Conservation (phyloP, 176 grass and related monocot species). For the Carex kokanica region DNA sequence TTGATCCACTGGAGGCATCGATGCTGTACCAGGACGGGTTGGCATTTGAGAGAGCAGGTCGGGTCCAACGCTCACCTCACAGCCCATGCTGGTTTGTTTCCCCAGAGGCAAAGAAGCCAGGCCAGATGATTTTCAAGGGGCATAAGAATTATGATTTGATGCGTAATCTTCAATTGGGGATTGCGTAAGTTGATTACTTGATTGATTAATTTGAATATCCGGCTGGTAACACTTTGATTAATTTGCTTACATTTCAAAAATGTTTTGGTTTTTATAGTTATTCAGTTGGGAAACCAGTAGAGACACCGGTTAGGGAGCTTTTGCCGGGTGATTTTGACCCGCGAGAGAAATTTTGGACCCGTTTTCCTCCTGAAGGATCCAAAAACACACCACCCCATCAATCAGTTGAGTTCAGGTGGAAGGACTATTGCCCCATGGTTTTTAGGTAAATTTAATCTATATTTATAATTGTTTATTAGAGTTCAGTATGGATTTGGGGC, state of each 20-base stretch:
- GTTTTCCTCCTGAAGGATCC: slow-evolving; percentile 69
- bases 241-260: not conserved
- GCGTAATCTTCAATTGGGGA: slow-evolving; percentile 87
- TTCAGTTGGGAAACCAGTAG: slow-evolving; percentile 62
- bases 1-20: slow-evolving; percentile 77
- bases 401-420: slow-evolving; percentile 65
- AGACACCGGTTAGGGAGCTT: slow-evolving; percentile 43
- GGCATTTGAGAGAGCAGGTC: slow-evolving; percentile 22
- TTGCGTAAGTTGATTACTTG: slow-evolving; percentile 38
- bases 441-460: slow-evolving; percentile 47
- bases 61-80: slow-evolving; percentile 13
- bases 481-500: not conserved
- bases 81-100: slow-evolving; percentile 46
- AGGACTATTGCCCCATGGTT: slow-evolving; percentile 85
- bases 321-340: slow-evolving; percentile 47
- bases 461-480: not conserved
- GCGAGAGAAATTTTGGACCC: slow-evolving; percentile 69
- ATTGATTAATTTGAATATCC: not conserved
- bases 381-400: slow-evolving; percentile 75
- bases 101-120: slow-evolving; percentile 64
- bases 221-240: not conserved
- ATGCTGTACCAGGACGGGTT: slow-evolving; percentile 66
- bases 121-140: slow-evolving; percentile 92
- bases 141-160: slow-evolving; percentile 98
- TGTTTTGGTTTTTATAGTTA: slow-evolving; percentile 47